Conservation (phyloP, 441 rosid genomes). For the Capsella rubella region DNA sequence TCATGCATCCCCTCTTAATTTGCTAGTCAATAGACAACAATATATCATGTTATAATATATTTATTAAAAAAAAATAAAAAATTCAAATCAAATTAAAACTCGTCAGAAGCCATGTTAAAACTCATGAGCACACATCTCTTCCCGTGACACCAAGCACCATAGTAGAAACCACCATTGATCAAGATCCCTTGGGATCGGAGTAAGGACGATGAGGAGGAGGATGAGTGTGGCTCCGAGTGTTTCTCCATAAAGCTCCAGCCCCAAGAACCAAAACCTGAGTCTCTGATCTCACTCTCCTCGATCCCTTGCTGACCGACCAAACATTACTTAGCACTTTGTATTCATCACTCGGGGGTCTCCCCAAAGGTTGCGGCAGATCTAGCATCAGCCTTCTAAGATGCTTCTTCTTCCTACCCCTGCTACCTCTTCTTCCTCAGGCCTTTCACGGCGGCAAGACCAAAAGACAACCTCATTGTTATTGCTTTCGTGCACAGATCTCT, state of each 20-base stretch:
- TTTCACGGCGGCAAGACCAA: no score
- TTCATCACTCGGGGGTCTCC: background rate
- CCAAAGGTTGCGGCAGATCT: no score
- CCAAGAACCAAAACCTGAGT: slow-evolving; percentile 7
- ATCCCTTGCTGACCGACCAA: background rate
- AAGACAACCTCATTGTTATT: no score
- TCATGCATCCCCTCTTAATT: no score
- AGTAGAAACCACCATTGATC: background rate
- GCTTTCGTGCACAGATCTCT: no score
- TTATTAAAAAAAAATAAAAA: no score
- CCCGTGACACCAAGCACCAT: background rate
- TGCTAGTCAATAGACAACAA: no score
- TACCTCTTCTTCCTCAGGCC: no score
- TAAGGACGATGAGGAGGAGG: background rate
- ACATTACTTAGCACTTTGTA: background rate
- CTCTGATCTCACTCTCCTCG: background rate
- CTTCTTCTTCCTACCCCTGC: no score
- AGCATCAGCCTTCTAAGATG: no score
- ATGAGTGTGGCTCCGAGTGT: background rate
- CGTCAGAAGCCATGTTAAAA: background rate
- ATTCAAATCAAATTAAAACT: background rate
- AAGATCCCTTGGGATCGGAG: background rate
- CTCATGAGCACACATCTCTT: background rate
- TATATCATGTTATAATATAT: no score
- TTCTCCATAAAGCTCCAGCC: background rate